Percentiles rank a stretch among this genome's conserved stretches.
Evolutionary conservation across 345 rosid genomes (phyloP).

Genomic region (Rhodamnia rubescens): DNA sequence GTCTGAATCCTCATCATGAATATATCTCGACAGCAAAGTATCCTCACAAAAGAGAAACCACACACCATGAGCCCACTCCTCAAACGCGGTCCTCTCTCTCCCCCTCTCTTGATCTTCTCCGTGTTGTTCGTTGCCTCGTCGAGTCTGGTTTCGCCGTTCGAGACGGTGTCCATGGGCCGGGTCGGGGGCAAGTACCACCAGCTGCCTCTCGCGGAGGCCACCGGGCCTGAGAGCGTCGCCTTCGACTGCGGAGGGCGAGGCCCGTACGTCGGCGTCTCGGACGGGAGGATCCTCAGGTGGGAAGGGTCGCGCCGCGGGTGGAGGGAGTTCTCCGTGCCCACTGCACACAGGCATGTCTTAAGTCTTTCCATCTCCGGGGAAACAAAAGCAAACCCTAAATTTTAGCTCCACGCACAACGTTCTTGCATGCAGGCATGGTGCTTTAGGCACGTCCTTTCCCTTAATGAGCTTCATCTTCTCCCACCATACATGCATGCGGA

Average conservation of each 20-base stretch:
- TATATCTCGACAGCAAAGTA: background rate
- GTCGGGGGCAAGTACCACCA: background rate
- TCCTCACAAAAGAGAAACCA: background rate
- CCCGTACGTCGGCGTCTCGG: conserved; percentile 55
- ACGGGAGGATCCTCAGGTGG: conserved; percentile 55
- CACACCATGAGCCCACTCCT: background rate
- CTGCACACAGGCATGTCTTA: conserved; percentile 14
- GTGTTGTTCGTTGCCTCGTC: background rate
- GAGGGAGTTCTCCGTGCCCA: conserved; percentile 27
- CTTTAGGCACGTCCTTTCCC: background rate
- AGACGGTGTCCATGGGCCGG: background rate
- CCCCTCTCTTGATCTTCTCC: background rate
- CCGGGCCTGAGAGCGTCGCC: conserved; percentile 44
- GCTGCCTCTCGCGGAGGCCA: conserved; percentile 9
- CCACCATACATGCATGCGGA: background rate
- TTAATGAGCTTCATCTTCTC: background rate
- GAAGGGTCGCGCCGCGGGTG: conserved; percentile 11
- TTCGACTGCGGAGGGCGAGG: conserved; percentile 39
- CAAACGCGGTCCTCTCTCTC: background rate
- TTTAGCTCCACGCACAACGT: background rate
- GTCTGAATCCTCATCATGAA: background rate
- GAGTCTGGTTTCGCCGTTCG: background rate
- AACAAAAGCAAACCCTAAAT: background rate
- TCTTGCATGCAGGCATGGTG: background rate
- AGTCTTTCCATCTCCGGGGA: background rate